These are phyloP conservation scores for Wickerhamomyces canadensis DNA, from an alignment of 805 yeast species.

Conservation along the genomic window DNA sequence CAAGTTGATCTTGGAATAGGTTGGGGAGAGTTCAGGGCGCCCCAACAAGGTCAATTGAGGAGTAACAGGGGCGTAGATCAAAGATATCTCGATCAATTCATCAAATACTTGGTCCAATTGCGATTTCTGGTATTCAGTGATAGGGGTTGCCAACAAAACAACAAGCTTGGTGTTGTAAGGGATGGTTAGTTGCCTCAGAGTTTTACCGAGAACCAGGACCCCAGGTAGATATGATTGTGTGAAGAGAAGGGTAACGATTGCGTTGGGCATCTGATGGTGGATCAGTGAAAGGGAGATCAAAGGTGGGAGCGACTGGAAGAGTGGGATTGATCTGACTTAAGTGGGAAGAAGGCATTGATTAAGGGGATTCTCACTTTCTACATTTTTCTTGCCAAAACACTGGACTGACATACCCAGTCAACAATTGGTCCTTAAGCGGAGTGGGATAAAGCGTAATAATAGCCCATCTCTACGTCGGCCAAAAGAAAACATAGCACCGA, in stretches of 20 bases:
- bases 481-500: too few relatives aligned
- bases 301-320: too few relatives aligned
- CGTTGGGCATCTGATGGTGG: constrained; percentile 20
- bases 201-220: constrained; percentile 43
- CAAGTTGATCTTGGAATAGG: constrained; percentile 44
- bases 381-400: too few relatives aligned
- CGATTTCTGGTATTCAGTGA: constrained; percentile 12
- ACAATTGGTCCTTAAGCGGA: too few relatives aligned
- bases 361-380: too few relatives aligned
- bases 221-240: constrained; percentile 52
- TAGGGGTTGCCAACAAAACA: constrained; percentile 16
- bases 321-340: too few relatives aligned
- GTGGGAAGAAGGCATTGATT: too few relatives aligned
- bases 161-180: constrained; percentile 12
- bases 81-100: constrained; percentile 24
- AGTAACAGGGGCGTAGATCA: constrained; percentile 16
- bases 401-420: too few relatives aligned
- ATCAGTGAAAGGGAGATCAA: too few relatives aligned
- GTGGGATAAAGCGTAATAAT: too few relatives aligned
- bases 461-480: too few relatives aligned
- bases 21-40: constrained; percentile 47
- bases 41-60: constrained; percentile 30
- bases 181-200: constrained; percentile 23
- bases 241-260: constrained; percentile 45
- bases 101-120: constrained; percentile 18